Evolutionary conservation across 1,139 yeast genomes (phyloP), one percentile per base, ranked within the genome.

Genomic region (Saccharomyces hybrid): DNA sequence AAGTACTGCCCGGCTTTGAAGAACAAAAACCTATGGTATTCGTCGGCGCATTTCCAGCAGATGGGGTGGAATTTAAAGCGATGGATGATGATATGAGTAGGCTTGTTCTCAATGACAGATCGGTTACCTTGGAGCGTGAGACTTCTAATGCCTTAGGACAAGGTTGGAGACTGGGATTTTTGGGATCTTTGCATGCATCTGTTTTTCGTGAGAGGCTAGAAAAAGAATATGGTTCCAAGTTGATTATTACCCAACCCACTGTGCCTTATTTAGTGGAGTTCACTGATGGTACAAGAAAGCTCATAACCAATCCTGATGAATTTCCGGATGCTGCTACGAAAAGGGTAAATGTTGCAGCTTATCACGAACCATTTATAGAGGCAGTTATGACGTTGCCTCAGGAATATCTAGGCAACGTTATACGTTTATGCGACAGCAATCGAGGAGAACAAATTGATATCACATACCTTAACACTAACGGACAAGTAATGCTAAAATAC

Each of bases 1-100:
- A 83, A 56, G 85, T 96, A 1, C 75, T 93, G 29, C 96, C 96
- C 0, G 98, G 98, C 0, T 93, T 93, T 70, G 97, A 91, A 70
- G 97, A 89, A 63, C 91, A 95, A 1, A 91, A 93, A 69, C 97
- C 99, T 1, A 93, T 93, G 98, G 98, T 93, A 5, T 93, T 91
- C 70, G 95, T 93, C 48, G 99, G 99, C 7, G 99, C 99, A 0
- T 93, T 90, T 64, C 99, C 99, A 0, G 95, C 96, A 0, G 96
- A 91, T 67, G 96, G 96, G 3, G 80, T 86, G 1, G 96, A 91
- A 63, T 93, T 91, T 69, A 88, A 87, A 58, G 86, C 82, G 44
- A 78, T 93, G 76, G 96, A 93, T 65, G 98, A 93, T 63, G 88
- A 90, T 68, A 83, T 93, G 70, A 88, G 86, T 62, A 90, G 90